These are phyloP conservation scores for Lagerstroemia speciosa DNA, from an alignment of 345 rosid species.

Conservation along the genomic window DNA sequence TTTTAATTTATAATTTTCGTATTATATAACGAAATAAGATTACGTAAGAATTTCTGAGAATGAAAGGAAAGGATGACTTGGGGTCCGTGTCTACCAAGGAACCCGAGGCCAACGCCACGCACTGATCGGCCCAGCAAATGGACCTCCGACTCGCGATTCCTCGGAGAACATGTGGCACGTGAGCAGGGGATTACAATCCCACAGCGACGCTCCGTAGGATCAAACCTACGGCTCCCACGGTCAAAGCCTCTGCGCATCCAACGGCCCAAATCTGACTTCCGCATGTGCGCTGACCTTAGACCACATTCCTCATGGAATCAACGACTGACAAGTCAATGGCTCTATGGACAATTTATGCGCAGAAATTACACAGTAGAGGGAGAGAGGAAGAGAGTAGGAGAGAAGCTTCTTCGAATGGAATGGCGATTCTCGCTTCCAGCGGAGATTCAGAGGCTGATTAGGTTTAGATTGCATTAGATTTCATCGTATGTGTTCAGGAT, in stretches of 20 bases:
- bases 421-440: slow-evolving; percentile 1
- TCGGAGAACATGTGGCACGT: background rate
- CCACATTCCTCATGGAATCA: background rate
- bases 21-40: no score
- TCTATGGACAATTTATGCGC: slow-evolving; percentile 4
- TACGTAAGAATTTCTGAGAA: no score
- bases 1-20: no score
- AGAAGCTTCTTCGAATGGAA: background rate
- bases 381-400: slow-evolving; percentile 2
- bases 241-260: background rate
- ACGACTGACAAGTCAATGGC: slow-evolving; percentile 19
- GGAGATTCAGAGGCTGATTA: background rate
- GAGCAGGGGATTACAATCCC: background rate
- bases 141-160: background rate
- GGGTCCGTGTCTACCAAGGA: no score
- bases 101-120: background rate
- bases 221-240: background rate
- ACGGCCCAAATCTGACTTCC: background rate
- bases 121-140: background rate
- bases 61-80: no score
- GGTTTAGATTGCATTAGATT: background rate
- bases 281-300: slow-evolving; percentile 1
- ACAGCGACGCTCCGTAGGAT: background rate
- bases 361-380: background rate
- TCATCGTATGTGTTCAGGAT: background rate